A percentile compares a stretch with the other conserved stretches of the same genome.
Evolutionary conservation across 192 early-diverging fungal genomes (phyloP).

Genomic region (Haplosporangium gracile): DNA sequence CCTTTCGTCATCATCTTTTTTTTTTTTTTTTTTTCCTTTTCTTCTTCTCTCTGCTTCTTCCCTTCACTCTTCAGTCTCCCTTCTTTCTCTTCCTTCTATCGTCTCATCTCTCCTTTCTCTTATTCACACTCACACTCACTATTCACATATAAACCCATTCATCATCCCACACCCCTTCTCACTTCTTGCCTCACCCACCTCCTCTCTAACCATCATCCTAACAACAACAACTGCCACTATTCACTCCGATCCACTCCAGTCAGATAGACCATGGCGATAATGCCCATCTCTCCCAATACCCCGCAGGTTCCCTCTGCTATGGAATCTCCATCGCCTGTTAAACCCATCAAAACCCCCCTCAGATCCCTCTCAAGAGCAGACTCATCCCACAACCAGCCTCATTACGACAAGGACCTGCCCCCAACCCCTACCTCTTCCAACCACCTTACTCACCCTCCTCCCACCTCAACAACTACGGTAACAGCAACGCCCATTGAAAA

Average conservation of each 20-base stretch:
- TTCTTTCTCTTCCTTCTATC: not conserved
- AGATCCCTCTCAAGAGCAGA: slow-evolving; percentile 19
- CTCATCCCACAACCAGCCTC: slow-evolving; percentile 27
- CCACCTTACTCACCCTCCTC: slow-evolving; percentile 27
- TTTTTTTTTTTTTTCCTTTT: not conserved
- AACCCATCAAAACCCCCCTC: slow-evolving; percentile 28
- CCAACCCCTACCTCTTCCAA: slow-evolving; percentile 44
- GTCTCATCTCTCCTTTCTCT: not conserved
- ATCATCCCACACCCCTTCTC: not conserved
- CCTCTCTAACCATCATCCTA: not conserved
- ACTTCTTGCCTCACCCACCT: not conserved
- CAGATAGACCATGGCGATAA: slow-evolving; percentile 38
- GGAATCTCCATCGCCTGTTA: slow-evolving; percentile 22
- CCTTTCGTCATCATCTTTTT: not conserved
- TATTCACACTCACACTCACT: not conserved
- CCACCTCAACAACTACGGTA: not conserved
- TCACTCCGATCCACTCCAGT: slow-evolving; percentile 17
- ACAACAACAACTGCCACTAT: not conserved
- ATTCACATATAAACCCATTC: not conserved
- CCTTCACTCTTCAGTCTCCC: not conserved
- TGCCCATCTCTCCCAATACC: slow-evolving; percentile 43
- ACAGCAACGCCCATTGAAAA: not conserved
- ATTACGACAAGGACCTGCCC: slow-evolving; percentile 50
- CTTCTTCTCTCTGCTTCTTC: not conserved
- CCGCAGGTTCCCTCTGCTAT: slow-evolving; percentile 13